phyloP scores from a whole-genome alignment of 257 asterid species.

The Linaria vulgaris region DNA sequence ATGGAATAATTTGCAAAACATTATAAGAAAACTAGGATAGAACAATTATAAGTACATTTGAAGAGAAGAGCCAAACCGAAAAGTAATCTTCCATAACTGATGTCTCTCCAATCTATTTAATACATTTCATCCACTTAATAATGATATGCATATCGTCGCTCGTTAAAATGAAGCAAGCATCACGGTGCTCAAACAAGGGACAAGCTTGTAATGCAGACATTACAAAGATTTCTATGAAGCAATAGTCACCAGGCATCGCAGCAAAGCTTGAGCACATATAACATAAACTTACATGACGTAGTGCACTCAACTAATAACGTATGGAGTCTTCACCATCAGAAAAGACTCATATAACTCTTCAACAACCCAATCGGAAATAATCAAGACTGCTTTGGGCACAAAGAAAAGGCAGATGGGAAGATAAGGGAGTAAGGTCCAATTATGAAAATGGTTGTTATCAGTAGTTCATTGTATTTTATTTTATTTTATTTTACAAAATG shows the following conservation, averaged over 20 bases:
- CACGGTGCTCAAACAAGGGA: background rate
- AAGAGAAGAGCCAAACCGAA: no score
- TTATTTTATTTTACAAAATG: background rate
- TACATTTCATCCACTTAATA: background rate
- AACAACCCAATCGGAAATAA: background rate
- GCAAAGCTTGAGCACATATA: no score
- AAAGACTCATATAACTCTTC: background rate
- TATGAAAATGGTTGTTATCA: background rate
- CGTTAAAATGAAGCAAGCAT: background rate
- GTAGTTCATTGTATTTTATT: no score
- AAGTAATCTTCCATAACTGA: background rate
- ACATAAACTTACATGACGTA: no score
- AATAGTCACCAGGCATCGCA: no score
- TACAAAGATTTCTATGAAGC: no score
- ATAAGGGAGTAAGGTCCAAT: background rate
- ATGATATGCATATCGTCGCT: background rate
- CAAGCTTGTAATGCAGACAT: no score
- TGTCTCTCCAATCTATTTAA: conserved; percentile 2
- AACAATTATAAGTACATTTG: no score
- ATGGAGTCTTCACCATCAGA: background rate
- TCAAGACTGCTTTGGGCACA: background rate
- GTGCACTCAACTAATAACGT: no score
- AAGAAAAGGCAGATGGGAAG: background rate
- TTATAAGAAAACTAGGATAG: no score
- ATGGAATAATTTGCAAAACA: no score